These are phyloP conservation scores for Pistacia integerrima DNA, from an alignment of 345 rosid genomes.

Conservation along the genomic window DNA sequence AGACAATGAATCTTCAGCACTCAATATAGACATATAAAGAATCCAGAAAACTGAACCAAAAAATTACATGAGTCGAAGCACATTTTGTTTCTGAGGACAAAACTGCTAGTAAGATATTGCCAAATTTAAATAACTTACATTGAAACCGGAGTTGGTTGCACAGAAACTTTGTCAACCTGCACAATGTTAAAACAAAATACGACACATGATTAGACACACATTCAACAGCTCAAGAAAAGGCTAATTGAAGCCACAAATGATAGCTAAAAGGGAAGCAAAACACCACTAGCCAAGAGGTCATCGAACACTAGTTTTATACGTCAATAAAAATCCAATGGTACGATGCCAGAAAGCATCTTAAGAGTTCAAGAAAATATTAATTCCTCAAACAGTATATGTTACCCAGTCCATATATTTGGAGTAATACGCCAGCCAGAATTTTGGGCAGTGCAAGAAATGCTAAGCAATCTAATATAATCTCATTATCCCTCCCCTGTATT, in stretches of 20 bases:
- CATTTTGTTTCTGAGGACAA: background rate
- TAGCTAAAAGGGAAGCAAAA: no score
- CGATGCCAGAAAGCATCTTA: no score
- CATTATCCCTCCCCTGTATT: background rate
- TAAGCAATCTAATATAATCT: background rate
- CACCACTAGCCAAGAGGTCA: no score
- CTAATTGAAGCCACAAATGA: background rate
- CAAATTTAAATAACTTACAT: slow-evolving; percentile 60
- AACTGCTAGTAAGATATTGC: background rate
- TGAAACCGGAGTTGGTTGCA: slow-evolving; percentile 77
- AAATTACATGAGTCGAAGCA: background rate
- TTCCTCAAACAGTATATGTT: no score
- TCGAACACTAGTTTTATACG: no score
- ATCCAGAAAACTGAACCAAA: background rate
- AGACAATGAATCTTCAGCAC: no score
- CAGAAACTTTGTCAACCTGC: slow-evolving; percentile 72
- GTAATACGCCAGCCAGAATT: background rate
- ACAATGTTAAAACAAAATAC: slow-evolving; percentile 28
- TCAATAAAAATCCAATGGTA: no score
- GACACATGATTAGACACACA: slow-evolving; percentile 14
- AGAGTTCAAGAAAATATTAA: no score
- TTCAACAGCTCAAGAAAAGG: background rate
- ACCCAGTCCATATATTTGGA: background rate
- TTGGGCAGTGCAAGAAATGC: background rate
- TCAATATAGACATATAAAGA: background rate